Percentiles rank a stretch among this genome's conserved stretches.
Evolutionary conservation across 768 basidiomycete genomes (phyloP).

Genomic region (Scleroderma citrinum): DNA sequence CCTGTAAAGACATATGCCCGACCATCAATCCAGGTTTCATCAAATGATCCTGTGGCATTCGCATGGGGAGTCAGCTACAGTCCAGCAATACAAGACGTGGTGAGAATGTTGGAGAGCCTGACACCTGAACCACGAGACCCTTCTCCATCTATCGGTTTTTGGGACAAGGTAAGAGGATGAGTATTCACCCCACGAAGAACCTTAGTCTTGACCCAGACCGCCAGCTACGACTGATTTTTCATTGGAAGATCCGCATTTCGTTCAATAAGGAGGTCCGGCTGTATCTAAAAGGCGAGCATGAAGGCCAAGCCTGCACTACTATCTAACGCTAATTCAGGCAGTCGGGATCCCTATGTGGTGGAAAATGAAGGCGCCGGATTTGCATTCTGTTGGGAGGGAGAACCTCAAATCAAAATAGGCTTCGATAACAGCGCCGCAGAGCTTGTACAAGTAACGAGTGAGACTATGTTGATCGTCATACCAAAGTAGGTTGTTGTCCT

Average conservation of each 20-base stretch:
- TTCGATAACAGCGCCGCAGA: conserved; percentile 68
- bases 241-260: conserved; percentile 67
- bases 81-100: conserved; percentile 81
- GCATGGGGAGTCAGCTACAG: conserved; percentile 88
- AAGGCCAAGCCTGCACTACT: not conserved
- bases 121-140: conserved; percentile 72
- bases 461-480: conserved; percentile 75
- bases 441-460: conserved; percentile 75
- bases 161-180: conserved; percentile 72
- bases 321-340: conserved; percentile 43
- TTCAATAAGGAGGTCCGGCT: conserved; percentile 71
- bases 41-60: conserved; percentile 61
- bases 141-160: conserved; percentile 83
- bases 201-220: conserved; percentile 4
- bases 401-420: conserved; percentile 64
- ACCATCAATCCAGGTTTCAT: conserved; percentile 63
- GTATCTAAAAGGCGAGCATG: conserved; percentile 73
- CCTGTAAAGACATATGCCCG: conserved; percentile 89
- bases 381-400: conserved; percentile 77
- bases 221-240: conserved; percentile 72
- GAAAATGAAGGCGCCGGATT: conserved; percentile 78
- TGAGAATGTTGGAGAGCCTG: conserved; percentile 76
- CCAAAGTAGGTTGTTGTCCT: conserved; percentile 60
- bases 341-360: conserved; percentile 72
- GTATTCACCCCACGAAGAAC: not conserved